A percentile compares a stretch with the other conserved stretches of the same genome.
Evolutionary conservation across 73 alveolate genomes (phyloP).

Genomic region (Paramecium pentaurelia): DNA sequence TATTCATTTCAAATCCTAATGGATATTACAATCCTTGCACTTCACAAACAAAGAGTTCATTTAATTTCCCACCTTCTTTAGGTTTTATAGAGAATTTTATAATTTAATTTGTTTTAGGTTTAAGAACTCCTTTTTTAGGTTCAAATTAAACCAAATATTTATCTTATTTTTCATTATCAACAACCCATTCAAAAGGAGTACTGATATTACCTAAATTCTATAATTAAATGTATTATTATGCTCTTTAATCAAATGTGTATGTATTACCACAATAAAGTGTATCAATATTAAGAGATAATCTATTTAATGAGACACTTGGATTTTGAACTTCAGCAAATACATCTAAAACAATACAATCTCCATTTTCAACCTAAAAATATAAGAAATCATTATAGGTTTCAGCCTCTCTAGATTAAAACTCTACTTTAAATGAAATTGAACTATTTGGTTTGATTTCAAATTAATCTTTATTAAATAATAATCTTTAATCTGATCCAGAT

Average conservation of each 20-base stretch:
- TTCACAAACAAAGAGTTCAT: slow-evolving; percentile 76
- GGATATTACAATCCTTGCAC: slow-evolving; percentile 72
- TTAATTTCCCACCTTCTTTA: slow-evolving; percentile 70
- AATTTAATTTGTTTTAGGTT: slow-evolving; percentile 70
- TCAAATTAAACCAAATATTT: slow-evolving; percentile 68
- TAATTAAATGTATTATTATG: slow-evolving; percentile 47
- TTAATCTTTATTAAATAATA: not conserved
- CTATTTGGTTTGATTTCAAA: not conserved
- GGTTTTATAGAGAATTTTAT: slow-evolving; percentile 67
- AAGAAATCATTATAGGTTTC: slow-evolving; percentile 34
- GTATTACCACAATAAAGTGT: slow-evolving; percentile 74
- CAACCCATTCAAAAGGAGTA: slow-evolving; percentile 74
- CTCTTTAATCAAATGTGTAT: slow-evolving; percentile 61
- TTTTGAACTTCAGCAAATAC: slow-evolving; percentile 73
- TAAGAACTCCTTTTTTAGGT: slow-evolving; percentile 75
- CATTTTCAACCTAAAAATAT: slow-evolving; percentile 16
- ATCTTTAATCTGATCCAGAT: slow-evolving; percentile 17
- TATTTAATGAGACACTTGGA: slow-evolving; percentile 69
- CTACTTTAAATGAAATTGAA: not conserved
- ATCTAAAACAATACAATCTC: slow-evolving; percentile 51
- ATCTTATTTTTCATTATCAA: slow-evolving; percentile 62
- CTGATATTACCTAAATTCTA: slow-evolving; percentile 77
- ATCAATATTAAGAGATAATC: slow-evolving; percentile 62
- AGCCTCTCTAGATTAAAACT: slow-evolving; percentile 20
- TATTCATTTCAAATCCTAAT: slow-evolving; percentile 73